Evolutionary conservation across 352 stramenopile genomes (phyloP), one percentile per base, ranked within the genome.

Genomic region (Aphanomyces invadans): DNA sequence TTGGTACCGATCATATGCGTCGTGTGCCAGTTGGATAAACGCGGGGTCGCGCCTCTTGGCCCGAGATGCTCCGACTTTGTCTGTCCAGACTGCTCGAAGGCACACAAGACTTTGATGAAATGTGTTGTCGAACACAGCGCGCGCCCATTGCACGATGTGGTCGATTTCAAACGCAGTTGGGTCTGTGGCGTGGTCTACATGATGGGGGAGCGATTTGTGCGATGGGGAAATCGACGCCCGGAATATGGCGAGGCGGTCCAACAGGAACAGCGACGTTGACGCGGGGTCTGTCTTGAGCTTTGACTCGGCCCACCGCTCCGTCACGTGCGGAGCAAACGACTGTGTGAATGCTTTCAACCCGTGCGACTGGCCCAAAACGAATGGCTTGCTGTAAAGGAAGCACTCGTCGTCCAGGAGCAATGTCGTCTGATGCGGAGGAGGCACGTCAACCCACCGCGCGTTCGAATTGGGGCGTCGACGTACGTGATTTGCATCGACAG

Each of bases 371-470:
- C 25, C 46, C 21, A 68, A 46, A 3, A 77, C 11, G 5, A 73
- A 65, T 7, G 72, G 33, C 59, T 73, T 77, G 11, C 66, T 45
- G 52, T 70, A 65, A 19, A 39, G 29, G 26, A 56, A 70, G n/a
- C 65, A 70, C 12, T 75, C 55, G 1, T 54, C 63, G 36, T 77
- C 72, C 53, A 77, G 23, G 62, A 63, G 70, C 12, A 65, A 42
- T 23, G 61, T 48, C 4, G 61, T 45, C 69, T 76, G 33, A 31
- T 26, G 28, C 9, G 12, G n/a, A 5, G n/a, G n/a, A n/a, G n/a
- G n/a, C n/a, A n/a, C n/a, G n/a, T n/a, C n/a, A n/a, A n/a, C n/a
- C n/a, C n/a, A n/a, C n/a, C n/a, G n/a, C n/a, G n/a, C n/a, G n/a
- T n/a, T n/a, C n/a, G n/a, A n/a, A n/a, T n/a, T n/a, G n/a, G n/a